Base-by-base conservation (phyloP, 768 basidiomycete species). In the Tylopilus intermedius region DNA sequence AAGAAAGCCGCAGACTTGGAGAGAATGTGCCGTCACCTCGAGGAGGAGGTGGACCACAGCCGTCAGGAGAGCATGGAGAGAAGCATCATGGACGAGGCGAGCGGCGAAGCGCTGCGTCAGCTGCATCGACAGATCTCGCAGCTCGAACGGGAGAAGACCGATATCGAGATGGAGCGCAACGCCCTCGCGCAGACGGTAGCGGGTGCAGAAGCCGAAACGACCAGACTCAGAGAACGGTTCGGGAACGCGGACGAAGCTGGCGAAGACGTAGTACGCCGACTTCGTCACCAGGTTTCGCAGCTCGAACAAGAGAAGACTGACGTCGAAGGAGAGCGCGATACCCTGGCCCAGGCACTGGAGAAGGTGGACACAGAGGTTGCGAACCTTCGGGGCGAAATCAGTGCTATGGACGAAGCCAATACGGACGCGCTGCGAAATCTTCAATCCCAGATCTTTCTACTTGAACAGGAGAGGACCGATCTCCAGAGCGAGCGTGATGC, bases 21-120 rank as follows among this genome's bases (percentile, higher is more conserved):
- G 70, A 78, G 74, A 56, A 73, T 80, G 54, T 83, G 84, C 48
- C 76, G 82, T 14, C 71, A 74, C 51, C 74, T 86, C 29, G 88
- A 95, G 72, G 92, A 94, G 64, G 88, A 94, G 64, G 88, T 94
- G 27, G 94, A 97, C 55, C 76, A 80, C 7, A 87, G 86, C 40
- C 77, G 92, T 38, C 83, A 88, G 59, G 89, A 90, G 62, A 89
- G 85, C 61, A 73, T 91, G 67, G 86, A 88, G 54, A 74, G 84
- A 18, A 88, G 90, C 56, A 71, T 94, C 38, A 94, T 95, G 77
- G 88, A 89, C 61, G 86, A 84, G 58, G 86, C 88, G 2, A 88
- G 86, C 53, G 79, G 86, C 2, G 83, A 84, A 67, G 90, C 85
- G 29, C 73, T 97, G 62, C 76, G 88, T 42, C 82, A 83, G 70